A percentile compares a stretch with the other conserved stretches of the same genome.
These are phyloP conservation scores for Epicoccum nigrum DNA, from an alignment of 2,329 filamentous ascomycete species.

Conservation along the genomic window DNA sequence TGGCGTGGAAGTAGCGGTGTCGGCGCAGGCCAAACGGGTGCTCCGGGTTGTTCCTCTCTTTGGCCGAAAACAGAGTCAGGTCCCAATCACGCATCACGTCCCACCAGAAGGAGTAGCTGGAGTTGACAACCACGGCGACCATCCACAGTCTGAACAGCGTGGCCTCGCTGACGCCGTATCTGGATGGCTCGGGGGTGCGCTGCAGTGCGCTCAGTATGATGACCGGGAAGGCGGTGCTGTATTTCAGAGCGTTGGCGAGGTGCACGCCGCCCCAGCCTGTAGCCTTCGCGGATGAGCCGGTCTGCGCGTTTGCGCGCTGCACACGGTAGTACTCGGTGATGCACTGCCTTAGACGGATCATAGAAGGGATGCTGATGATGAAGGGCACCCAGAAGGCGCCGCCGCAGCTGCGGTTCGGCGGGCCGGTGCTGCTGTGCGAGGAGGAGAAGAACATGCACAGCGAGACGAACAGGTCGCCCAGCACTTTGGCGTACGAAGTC, in stretches of 20 bases:
- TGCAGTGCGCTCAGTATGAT: constrained; percentile 80
- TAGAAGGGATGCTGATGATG: constrained; percentile 79
- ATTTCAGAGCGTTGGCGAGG: constrained; percentile 92
- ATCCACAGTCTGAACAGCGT: constrained; percentile 65
- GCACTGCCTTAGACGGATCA: constrained; percentile 91
- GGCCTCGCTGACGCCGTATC: constrained; percentile 61
- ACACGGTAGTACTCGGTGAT: constrained; percentile 85
- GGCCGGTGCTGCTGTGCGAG: constrained; percentile 74
- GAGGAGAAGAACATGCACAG: constrained; percentile 87
- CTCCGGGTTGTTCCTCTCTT: constrained; percentile 65
- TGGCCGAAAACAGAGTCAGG: constrained; percentile 75
- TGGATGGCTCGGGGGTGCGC: constrained; percentile 63
- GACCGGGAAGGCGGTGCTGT: constrained; percentile 91
- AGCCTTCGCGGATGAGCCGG: constrained; percentile 47
- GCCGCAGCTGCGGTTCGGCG: constrained; percentile 82
- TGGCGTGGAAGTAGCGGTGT: constrained; percentile 72
- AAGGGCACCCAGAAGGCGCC: constrained; percentile 80
- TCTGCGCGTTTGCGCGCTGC: constrained; percentile 56
- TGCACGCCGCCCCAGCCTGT: constrained; percentile 82
- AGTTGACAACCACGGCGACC: constrained; percentile 77
- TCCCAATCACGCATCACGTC: constrained; percentile 98
- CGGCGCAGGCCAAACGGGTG: constrained; percentile 80
- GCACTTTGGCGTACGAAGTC: constrained; percentile 91
- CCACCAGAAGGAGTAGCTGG: constrained; percentile 97
- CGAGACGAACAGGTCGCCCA: constrained; percentile 86